These are phyloP conservation scores for Geranium incanum DNA, from an alignment of 441 rosid species.

Conservation along the genomic window DNA sequence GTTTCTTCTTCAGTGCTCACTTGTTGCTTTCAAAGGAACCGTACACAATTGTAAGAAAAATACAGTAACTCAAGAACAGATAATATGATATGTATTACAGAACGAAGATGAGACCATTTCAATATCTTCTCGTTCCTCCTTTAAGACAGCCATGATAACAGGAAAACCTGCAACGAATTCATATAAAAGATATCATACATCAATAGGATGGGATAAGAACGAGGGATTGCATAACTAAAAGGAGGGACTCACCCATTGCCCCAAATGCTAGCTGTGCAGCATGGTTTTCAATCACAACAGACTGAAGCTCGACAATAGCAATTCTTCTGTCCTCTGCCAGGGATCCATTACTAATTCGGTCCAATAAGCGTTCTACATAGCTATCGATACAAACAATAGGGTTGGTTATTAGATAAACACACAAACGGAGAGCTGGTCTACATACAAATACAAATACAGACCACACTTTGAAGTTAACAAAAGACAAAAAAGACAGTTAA, in stretches of 20 bases:
- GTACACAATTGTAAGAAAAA: not conserved
- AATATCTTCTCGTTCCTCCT: conserved; percentile 80
- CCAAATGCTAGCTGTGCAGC: conserved; percentile 8
- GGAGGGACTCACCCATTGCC: not conserved
- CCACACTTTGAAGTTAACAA: no score
- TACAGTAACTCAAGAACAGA: not conserved
- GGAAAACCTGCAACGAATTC: conserved; percentile 69
- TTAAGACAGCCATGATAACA: conserved; percentile 67
- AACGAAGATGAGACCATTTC: conserved; percentile 58
- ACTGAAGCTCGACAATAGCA: conserved; percentile 5
- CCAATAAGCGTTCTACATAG: not conserved
- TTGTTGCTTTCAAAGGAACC: not conserved
- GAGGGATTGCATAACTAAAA: not conserved
- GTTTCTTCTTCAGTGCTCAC: not conserved
- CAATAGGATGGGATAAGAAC: conserved; percentile 9
- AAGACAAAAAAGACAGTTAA: no score
- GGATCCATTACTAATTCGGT: conserved; percentile 1
- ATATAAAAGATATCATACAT: conserved; percentile 4
- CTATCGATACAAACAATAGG: not conserved
- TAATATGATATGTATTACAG: not conserved
- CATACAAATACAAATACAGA: no score
- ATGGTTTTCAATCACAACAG: conserved; percentile 1
- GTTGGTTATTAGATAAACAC: not conserved
- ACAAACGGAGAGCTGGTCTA: not conserved
- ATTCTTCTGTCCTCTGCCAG: conserved; percentile 10